Evolutionary conservation across 2,329 filamentous ascomycete species (phyloP).

Genomic region (Ophiostoma australiae): DNA sequence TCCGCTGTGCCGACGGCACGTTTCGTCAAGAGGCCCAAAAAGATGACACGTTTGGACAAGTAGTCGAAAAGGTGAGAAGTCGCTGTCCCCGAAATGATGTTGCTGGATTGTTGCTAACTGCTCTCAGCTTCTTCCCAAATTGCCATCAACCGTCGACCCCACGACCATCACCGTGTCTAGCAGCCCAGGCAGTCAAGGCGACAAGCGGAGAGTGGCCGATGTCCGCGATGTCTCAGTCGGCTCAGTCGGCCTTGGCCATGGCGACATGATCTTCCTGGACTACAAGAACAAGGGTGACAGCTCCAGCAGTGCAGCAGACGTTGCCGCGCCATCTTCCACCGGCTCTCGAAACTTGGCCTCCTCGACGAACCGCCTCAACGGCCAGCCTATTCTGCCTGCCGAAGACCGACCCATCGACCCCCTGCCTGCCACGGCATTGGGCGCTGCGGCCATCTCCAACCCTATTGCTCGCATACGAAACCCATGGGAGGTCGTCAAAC

Average conservation of each 20-base stretch:
- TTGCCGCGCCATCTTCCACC: constrained; percentile 47
- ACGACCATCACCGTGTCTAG: constrained; percentile 59
- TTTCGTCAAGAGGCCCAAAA: constrained; percentile 76
- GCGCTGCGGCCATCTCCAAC: constrained; percentile 34
- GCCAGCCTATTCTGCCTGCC: constrained; percentile 64
- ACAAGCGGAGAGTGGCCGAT: constrained; percentile 55
- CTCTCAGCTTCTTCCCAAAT: constrained; percentile 50
- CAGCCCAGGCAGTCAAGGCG: constrained; percentile 49
- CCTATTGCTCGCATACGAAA: constrained; percentile 67
- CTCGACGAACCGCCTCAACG: constrained; percentile 69
- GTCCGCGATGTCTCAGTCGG: constrained; percentile 53
- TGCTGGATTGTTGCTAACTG: constrained; percentile 25
- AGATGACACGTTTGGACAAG: constrained; percentile 64
- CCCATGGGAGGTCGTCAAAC: constrained; percentile 86
- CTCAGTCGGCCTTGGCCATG: constrained; percentile 66
- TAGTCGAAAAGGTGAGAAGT: constrained; percentile 47
- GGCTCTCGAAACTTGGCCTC: constrained; percentile 36
- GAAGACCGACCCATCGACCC: constrained; percentile 63
- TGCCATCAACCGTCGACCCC: constrained; percentile 59
- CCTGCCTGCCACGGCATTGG: constrained; percentile 34
- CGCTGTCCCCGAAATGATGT: neutral
- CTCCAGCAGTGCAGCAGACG: constrained; percentile 39
- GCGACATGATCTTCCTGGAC: constrained; percentile 82
- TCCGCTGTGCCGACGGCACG: constrained; percentile 89
- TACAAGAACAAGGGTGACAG: constrained; percentile 60